These are phyloP conservation scores for Alternaria longipes DNA, from an alignment of 2,329 filamentous ascomycete genomes.

Conservation along the genomic window DNA sequence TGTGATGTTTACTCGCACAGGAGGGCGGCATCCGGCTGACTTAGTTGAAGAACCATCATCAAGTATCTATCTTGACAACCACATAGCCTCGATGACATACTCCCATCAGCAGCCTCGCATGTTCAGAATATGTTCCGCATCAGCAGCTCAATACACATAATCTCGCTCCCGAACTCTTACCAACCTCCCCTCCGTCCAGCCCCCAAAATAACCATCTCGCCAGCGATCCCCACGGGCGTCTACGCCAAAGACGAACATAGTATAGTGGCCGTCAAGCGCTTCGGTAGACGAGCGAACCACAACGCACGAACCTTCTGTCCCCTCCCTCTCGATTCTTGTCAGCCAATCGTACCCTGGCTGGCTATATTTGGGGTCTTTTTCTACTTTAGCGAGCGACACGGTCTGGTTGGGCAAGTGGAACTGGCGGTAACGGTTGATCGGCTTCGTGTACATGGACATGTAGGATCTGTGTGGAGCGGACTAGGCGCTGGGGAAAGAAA, in stretches of 20 bases:
- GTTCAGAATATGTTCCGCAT: neutral
- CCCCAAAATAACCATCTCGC: conserved; percentile 12
- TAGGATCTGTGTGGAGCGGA: neutral
- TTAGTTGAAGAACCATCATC: neutral
- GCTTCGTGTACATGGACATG: conserved; percentile 2
- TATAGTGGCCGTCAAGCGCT: conserved; percentile 15
- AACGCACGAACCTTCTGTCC: neutral
- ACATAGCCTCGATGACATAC: neutral
- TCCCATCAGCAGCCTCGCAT: conserved; percentile 2
- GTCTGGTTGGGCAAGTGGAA: conserved; percentile 15
- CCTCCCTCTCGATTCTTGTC: neutral
- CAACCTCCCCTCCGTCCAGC: neutral
- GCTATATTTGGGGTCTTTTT: conserved; percentile 34
- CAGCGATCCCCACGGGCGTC: conserved; percentile 8
- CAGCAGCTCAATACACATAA: neutral
- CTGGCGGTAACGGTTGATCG: conserved; percentile 19
- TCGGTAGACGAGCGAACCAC: conserved; percentile 27
- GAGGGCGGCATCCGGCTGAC: neutral
- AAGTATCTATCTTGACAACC: neutral
- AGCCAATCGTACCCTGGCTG: conserved; percentile 18
- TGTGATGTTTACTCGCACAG: neutral
- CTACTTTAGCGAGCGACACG: neutral
- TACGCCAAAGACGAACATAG: conserved; percentile 2
- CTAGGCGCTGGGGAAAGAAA: conserved; percentile 14
- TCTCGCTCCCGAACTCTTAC: neutral